Base-by-base conservation (phyloP, 1,139 yeast species). In the Geotrichum australiense region DNA sequence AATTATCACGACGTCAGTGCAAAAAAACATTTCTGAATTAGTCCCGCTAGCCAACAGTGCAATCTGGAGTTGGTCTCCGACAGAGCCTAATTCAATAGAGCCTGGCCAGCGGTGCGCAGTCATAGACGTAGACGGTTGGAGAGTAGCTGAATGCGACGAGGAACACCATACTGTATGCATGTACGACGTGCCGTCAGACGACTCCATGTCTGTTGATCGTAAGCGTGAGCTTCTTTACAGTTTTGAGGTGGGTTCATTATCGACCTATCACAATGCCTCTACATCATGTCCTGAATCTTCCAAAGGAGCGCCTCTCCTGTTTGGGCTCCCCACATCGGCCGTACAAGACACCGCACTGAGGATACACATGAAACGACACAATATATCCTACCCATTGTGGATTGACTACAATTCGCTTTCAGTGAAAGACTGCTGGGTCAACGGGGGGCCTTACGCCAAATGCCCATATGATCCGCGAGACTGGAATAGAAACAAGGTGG, bases 341-440 rank as follows among this genome's bases (percentile, higher is more conserved):
- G 45, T 71, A 3, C 73, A 77, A 45, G 73, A 73, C 45, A 45
- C 49, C 10, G 53, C 59, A 2, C 56, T 54, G 2, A 37, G 42
- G 18, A 16, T 38, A 2, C 26, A 31, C 14, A 25, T 45, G 7
- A 32, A 31, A 7, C 51, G 70, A 7, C 45, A 55, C 12, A 25
- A 47, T 19, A 36, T 46, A 18, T 30, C 34, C 5, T 39, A 58
- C 59, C 53, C 58, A 0, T 68, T 80, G 0, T 91, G 97, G 97
- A 74, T 87, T 3, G 91, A 87, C 59, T 53, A 87, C 49, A 91
- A 91, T 58, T 86, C 91, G 23, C 70, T 91, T 14, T 74, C 86
- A 0, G 77, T 78, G 4, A 62, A 72, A 14, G 73, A 77, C 42
- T 89, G 98, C 58, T 89, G 93, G 87, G 89, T 87, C 2, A 63